Base-by-base conservation (phyloP, 108 stramenopile species). In the Skeletonema menzelii region DNA sequence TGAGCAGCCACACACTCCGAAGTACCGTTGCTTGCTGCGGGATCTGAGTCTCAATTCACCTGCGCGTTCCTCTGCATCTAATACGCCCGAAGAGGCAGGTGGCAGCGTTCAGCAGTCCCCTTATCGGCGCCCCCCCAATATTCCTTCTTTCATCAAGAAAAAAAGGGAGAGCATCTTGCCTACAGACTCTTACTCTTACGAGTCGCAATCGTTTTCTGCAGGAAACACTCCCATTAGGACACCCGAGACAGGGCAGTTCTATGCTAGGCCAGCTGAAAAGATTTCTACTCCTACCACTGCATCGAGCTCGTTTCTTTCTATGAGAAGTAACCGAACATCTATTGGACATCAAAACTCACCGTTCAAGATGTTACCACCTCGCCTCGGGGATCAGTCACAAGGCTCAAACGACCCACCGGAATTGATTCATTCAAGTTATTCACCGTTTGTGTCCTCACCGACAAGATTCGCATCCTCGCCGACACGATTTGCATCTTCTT, bases 401-500 rank as follows among this genome's bases (percentile, higher is more conserved):
- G 31, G 67, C 38, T 24, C 32, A 27, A 15, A 32, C 19, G 44
- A 31, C 14, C 2, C 12, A 57, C 5, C 7, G 17, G 55, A 70
- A 17, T 10, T 15, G 20, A 59, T 0, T 24, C 17, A 35, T 53
- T 22, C 20, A 20, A 22, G 8, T 22, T 22, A 15, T 53, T 53
- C 49, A 1, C 49, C 49, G 2, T 53, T 53, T 53, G 20, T 53
- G 19, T 10, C 22, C 20, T 53, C 49, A 0, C 49, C 49, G 2
- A 47, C 46, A 47, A 47, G 35, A 19, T 47, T 7, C 19, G 46
- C 19, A 6, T 47, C 46, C 17, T 47, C 46, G 6, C 46, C 46
- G 46, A 53, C 49, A 7, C 19, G 24, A 12, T 46, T 65, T 65
- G 42, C 72, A 12, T 64, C 63, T 17, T 53, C 67, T 24, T 69